Base-by-base conservation (phyloP, 2,329 filamentous ascomycete species). In the Nannizzia gypsea region DNA sequence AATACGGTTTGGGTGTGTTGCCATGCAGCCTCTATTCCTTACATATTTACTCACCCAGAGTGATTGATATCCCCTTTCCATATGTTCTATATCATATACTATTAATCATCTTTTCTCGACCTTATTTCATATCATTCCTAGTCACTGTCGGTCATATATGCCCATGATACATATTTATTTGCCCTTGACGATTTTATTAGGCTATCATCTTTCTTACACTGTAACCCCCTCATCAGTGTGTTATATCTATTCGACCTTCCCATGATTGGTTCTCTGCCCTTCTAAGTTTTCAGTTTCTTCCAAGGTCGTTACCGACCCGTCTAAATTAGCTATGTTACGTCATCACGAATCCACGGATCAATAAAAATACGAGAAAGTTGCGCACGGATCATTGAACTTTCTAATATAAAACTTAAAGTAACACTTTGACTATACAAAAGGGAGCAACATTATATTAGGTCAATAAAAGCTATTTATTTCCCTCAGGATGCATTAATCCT, bases 1-100 rank as follows among this genome's bases (percentile, higher is more conserved):
- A 54, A 54, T 54, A 17, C 24, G 50, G 50, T 15, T 54, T 54
- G 50, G 50, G 50, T 54, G 50, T 54, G 50, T 22, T 54, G 50
- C 50, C 26, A 34, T 54, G 26, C 50, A 54, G 31, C 20, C 50
- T 5, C 20, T 54, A 54, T 54, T 31, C 50, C 31, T 54, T 31
- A 54, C 26, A 54, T 54, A 54, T 36, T 54, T 54, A 54, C 26
- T 20, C 31, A n/a, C 26, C 28, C 50, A 31, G 28, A 54, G 50
- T 54, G 15, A 20, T 54, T 54, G 50, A 54, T 54, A 54, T 54
- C 50, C 50, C 50, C 3, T 54, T 26, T 54, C 28, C 28, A 26
- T 54, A 52, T 34, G 28, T 54, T 54, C 15, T 54, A 15, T 28
- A 9, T 54, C 28, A 6, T 22, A 54, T 9, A 34, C 26, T 34